Percentiles rank a stretch among this genome's conserved stretches.
phyloP scores from a whole-genome alignment of 257 asterid genomes.

The Eustoma russellianum region DNA sequence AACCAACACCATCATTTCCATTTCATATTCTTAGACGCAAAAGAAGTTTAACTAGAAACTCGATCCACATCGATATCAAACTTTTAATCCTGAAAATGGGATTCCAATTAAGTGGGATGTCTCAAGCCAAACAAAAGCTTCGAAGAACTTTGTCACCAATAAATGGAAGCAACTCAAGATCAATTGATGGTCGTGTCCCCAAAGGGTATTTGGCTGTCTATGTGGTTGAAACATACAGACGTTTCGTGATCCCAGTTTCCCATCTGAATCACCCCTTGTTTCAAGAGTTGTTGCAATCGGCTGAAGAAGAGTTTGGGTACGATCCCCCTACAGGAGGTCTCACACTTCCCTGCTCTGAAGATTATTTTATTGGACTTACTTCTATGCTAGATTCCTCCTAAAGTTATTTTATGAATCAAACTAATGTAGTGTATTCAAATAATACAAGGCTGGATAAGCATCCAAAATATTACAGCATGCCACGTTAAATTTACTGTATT shows the following conservation, averaged over 20 bases:
- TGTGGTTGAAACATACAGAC: constrained; percentile 15
- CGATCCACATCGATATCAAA: too few relatives aligned
- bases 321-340: constrained; percentile 38
- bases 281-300: constrained; percentile 50
- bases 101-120: constrained; percentile 31
- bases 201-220: constrained; percentile 22
- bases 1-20: background rate
- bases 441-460: too few relatives aligned
- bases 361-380: constrained; percentile 23
- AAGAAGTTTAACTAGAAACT: background rate
- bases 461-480: too few relatives aligned
- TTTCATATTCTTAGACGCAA: constrained; percentile 1
- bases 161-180: constrained; percentile 17
- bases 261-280: constrained; percentile 43
- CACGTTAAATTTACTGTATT: too few relatives aligned
- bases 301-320: constrained; percentile 62
- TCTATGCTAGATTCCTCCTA: too few relatives aligned
- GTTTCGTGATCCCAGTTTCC: constrained; percentile 25
- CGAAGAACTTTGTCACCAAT: constrained; percentile 28
- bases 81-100: constrained; percentile 24
- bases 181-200: too few relatives aligned
- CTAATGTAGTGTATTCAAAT: too few relatives aligned
- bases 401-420: too few relatives aligned
- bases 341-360: constrained; percentile 38
- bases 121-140: constrained; percentile 51